Base-by-base conservation (phyloP, 2,329 filamentous ascomycete genomes). In the Phyllosticta citrichinensis region DNA sequence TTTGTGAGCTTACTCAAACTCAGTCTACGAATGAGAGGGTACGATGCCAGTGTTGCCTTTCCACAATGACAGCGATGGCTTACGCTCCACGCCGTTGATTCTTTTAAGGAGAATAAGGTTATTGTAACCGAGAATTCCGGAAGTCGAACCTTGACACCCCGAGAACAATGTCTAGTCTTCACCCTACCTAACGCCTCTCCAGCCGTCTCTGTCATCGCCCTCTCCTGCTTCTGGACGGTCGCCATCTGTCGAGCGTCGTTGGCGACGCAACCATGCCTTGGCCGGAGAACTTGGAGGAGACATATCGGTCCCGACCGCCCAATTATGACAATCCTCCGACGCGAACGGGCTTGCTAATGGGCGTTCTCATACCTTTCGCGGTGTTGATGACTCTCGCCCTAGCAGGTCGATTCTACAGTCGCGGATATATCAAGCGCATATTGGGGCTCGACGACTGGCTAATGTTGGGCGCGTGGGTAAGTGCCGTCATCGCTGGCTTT, bases 241-340 rank as follows among this genome's bases (percentile, higher is more conserved):
- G 40, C 40, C 12, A 47, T 47, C n/a, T 8, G 40, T n/a, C n/a
- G 4, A 47, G 40, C 40, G 40, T 47, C 40, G 40, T 47, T 17
- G 40, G 40, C 40, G 40, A 47, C 40, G 40, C 40, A 47, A 47
- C 40, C 14, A 47, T 47, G 40, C 40, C 40, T 47, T n/a, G 17
- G 17, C 40, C 40, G 6, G 40, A 17, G 6, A n/a, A 47, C 40
- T 47, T 47, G 3, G 40, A 47, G 3, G 40, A 47, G 40, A 47
- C 17, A n/a, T 47, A 47, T 47, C 40, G 40, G 4, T 47, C 40
- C 8, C 40, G 40, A 47, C 40, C 40, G 40, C 68, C 68, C 6
- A 71, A 72, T 25, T 71, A 69, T 65, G 66, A 68, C 27, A 57
- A 70, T 51, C 69, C 69, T 3, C 56, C 62, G 2, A 71, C 66